A percentile compares a stretch with the other conserved stretches of the same genome.
These are phyloP conservation scores for Hypoxylon sp. DNA, from an alignment of 2,329 filamentous ascomycete species.

Conservation along the genomic window DNA sequence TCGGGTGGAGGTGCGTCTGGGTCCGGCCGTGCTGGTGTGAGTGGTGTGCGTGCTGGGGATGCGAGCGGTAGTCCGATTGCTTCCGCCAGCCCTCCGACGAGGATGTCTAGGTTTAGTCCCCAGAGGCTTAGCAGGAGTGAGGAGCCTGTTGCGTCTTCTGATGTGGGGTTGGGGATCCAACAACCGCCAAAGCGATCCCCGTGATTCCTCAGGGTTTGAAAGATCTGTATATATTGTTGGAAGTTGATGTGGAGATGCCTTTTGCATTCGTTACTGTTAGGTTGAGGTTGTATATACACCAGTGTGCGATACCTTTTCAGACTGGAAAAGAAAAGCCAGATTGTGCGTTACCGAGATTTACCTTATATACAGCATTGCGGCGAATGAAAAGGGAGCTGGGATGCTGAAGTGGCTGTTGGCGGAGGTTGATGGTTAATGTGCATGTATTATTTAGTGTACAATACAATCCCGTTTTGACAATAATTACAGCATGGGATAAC, in stretches of 20 bases:
- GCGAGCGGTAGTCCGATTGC: slow-evolving; percentile 11
- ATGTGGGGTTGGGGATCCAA: slow-evolving; percentile 41
- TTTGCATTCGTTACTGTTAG: slow-evolving; percentile 5
- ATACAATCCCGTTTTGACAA: neutral
- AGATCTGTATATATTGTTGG: slow-evolving; percentile 21
- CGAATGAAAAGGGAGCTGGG: neutral
- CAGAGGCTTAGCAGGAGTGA: slow-evolving; percentile 26
- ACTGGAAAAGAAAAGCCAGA: slow-evolving; percentile 19
- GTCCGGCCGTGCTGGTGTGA: slow-evolving; percentile 14
- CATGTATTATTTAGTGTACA: neutral
- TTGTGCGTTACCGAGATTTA: slow-evolving; percentile 10
- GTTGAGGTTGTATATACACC: slow-evolving; percentile 15
- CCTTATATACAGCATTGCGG: slow-evolving; percentile 12
- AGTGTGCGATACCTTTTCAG: slow-evolving; percentile 15
- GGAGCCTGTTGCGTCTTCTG: slow-evolving; percentile 1
- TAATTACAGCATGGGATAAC: neutral
- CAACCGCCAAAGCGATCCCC: slow-evolving; percentile 11
- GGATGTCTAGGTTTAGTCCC: slow-evolving; percentile 27
- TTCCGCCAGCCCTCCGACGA: slow-evolving; percentile 12
- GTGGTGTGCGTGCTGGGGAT: slow-evolving; percentile 20
- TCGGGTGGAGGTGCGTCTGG: neutral
- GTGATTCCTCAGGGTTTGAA: slow-evolving; percentile 8
- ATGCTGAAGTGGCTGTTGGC: neutral
- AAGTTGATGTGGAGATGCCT: neutral
- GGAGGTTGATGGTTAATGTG: neutral